Conservation (phyloP, 2,329 filamentous ascomycete genomes). For the Colletotrichum scovillei region DNA sequence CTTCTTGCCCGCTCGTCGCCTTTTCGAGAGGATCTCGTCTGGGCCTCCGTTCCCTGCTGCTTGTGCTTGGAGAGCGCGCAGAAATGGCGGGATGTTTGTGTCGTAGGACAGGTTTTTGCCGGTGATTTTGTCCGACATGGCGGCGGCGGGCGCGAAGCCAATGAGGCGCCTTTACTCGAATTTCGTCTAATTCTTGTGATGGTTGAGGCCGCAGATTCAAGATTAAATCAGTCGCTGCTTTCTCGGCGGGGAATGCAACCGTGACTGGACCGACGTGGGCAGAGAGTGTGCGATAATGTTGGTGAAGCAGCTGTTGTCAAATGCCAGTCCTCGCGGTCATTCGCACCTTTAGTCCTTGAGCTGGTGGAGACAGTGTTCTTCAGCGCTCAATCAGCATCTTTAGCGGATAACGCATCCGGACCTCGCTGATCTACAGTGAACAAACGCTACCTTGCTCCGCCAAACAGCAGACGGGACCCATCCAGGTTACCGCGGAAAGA, state of each 20-base stretch:
- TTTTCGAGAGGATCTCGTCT: slow-evolving; percentile 63
- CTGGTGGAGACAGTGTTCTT: not conserved
- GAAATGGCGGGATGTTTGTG: slow-evolving; percentile 69
- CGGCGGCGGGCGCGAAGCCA: slow-evolving; percentile 35
- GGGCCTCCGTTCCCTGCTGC: slow-evolving; percentile 59
- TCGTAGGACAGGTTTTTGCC: slow-evolving; percentile 78
- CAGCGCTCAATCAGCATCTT: not conserved
- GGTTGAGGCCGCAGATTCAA: not conserved
- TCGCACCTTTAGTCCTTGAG: not conserved
- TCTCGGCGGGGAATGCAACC: not conserved
- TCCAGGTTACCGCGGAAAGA: not conserved
- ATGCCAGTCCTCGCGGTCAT: too few relatives aligned
- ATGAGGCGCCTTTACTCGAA: too few relatives aligned
- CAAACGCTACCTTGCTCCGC: not conserved
- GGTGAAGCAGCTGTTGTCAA: too few relatives aligned
- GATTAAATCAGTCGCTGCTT: not conserved
- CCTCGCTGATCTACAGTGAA: slow-evolving; percentile 14
- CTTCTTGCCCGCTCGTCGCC: slow-evolving; percentile 62
- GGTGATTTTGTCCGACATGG: slow-evolving; percentile 71
- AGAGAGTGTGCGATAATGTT: not conserved
- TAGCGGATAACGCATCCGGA: not conserved
- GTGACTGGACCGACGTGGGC: not conserved
- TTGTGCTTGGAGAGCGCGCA: slow-evolving; percentile 66
- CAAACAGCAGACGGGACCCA: not conserved
- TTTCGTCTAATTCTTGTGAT: not conserved